Evolutionary conservation across 2,329 filamentous ascomycete genomes (phyloP).

Genomic region (Aspergillus transmontanensis): DNA sequence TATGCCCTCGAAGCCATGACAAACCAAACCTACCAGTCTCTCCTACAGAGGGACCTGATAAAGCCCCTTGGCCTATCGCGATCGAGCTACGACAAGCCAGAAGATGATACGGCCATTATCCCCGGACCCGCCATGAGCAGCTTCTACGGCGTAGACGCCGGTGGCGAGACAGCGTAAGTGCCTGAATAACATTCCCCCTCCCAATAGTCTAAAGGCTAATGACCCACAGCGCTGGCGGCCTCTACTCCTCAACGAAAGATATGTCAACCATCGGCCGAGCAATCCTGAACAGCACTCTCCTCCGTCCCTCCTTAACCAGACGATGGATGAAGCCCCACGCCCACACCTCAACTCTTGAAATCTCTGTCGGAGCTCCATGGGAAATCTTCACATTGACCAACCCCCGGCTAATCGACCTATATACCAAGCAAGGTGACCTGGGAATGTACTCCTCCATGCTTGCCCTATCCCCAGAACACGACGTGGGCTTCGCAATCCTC

Average conservation of each 20-base stretch:
- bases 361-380: background rate
- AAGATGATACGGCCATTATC: background rate
- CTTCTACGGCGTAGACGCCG: background rate
- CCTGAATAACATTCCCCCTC: background rate
- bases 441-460: constrained; percentile 26
- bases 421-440: constrained; percentile 30
- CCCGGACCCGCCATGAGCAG: background rate
- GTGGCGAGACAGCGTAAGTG: background rate
- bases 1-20: constrained; percentile 48
- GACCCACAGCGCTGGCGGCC: background rate
- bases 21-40: constrained; percentile 40
- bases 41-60: constrained; percentile 42
- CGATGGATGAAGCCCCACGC: constrained; percentile 45
- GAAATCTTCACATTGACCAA: background rate
- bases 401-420: constrained; percentile 1
- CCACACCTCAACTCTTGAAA: background rate
- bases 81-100: background rate
- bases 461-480: constrained; percentile 29
- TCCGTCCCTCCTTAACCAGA: constrained; percentile 35
- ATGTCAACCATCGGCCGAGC: constrained; percentile 41
- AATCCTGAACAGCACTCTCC: constrained; percentile 40
- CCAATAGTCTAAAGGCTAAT: background rate
- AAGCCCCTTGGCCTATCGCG: constrained; percentile 22
- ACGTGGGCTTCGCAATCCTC: constrained; percentile 27
- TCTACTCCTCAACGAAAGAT: constrained; percentile 38